These are phyloP conservation scores for Mesembryanthemum crystallinum DNA, from an alignment of 148 eudicot genomes.

Conservation along the genomic window DNA sequence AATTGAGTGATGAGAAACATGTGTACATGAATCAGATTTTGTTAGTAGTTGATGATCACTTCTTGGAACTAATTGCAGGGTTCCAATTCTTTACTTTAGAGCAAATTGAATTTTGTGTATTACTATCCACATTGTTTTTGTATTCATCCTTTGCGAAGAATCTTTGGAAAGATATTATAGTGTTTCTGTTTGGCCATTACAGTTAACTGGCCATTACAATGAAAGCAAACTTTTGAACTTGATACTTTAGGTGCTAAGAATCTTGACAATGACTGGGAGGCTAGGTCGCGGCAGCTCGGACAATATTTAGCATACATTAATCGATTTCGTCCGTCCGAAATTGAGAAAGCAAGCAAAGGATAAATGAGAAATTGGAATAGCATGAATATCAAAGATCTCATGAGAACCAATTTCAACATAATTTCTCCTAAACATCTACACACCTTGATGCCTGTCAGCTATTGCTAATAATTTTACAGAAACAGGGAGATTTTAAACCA, in stretches of 20 bases:
- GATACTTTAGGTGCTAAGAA: no score
- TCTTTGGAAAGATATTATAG: not conserved
- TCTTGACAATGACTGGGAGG: no score
- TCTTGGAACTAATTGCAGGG: not conserved
- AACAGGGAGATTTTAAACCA: not conserved
- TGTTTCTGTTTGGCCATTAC: no score
- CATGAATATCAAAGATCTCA: not conserved
- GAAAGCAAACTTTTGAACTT: no score
- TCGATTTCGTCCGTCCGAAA: not conserved
- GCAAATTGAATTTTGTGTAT: not conserved
- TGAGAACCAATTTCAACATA: not conserved
- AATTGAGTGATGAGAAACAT: conserved; percentile 6
- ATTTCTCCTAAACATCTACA: not conserved
- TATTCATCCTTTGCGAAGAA: not conserved
- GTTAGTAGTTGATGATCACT: not conserved
- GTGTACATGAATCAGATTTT: conserved; percentile 15
- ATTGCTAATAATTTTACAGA: not conserved
- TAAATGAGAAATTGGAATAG: not conserved
- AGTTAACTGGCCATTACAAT: no score
- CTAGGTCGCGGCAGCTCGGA: no score
- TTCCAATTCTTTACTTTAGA: not conserved
- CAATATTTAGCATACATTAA: no score
- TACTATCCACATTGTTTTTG: not conserved
- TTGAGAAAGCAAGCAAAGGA: conserved; percentile 3
- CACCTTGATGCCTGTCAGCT: not conserved